Base-by-base conservation (phyloP, 345 rosid species). In the Luvunga scandens region DNA sequence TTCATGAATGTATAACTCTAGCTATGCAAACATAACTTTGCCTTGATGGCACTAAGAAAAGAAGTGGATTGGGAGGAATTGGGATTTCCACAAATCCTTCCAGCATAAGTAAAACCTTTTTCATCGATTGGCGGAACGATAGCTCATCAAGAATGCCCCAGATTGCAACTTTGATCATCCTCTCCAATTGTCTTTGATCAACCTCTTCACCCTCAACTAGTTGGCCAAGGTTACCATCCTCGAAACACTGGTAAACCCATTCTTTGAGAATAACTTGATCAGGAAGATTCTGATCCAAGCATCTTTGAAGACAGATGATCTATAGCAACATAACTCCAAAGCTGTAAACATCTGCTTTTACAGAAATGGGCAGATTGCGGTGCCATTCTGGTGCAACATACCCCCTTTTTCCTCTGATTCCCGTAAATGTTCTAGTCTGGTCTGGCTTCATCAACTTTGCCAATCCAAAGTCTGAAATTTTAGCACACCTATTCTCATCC, bases 331-430 rank as follows among this genome's bases (percentile, higher is more conserved):
- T 45, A 10, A 86, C 16, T 30, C 88, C 83, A 6, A 81, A 86
- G 76, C 86, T 83, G 77, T 83, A 86, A 31, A 81, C 76, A 77
- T 83, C 81, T 81, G 78, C 86, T 72, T 83, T 86, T 2, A 31
- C 78, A 5, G 83, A 78, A 70, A 85, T 72, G 0, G 83, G 88
- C 69, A 38, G 28, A 2, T 83, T 83, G n/a, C 38, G 31, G 28
- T 85, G 80, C 86, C 86, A 83, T 74, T 83, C 76, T 0, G 88
- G 88, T 6, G 84, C 86, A 8, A 76, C 79, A 50, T 78, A 83
- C 83, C 80, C 50, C 72, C 76, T 80, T 2, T 81, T 81, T n/a
- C 87, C 76, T 79, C 81, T 76, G 9, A 84, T 77, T 36, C 55
- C 55, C 0, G 80, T 82, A 27, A 67, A 66, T 14, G 85, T 82